Conservation (phyloP, 306 rosid genomes). For the Fragaria iinumae region DNA sequence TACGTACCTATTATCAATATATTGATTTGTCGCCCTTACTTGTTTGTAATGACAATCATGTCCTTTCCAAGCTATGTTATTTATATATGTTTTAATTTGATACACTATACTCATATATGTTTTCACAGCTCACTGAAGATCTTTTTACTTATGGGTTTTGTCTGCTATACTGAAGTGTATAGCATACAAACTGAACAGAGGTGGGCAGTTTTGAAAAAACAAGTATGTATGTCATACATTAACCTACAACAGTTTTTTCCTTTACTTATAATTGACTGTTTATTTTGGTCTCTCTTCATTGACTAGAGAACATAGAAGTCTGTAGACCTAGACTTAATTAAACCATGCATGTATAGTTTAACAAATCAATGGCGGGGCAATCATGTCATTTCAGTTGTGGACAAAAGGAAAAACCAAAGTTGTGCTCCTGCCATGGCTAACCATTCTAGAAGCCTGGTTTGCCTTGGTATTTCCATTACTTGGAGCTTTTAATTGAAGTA, state of each 20-base stretch:
- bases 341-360: background rate
- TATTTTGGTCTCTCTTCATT: background rate
- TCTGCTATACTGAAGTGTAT: too few relatives aligned
- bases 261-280: background rate
- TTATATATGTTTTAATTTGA: background rate
- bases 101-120: background rate
- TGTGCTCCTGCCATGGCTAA: background rate
- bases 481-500: background rate
- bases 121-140: background rate
- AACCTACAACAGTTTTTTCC: too few relatives aligned
- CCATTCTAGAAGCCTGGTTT: slow-evolving; percentile 23
- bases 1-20: too few relatives aligned
- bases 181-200: too few relatives aligned
- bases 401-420: background rate
- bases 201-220: too few relatives aligned
- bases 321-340: background rate
- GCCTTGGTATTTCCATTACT: background rate
- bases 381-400: background rate
- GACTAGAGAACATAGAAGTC: background rate
- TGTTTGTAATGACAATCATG: background rate
- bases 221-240: too few relatives aligned
- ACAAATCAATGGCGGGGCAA: background rate
- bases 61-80: background rate
- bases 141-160: background rate
- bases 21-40: background rate